These are phyloP conservation scores for Pythium apleroticum DNA, from an alignment of 352 stramenopile species.

Conservation along the genomic window DNA sequence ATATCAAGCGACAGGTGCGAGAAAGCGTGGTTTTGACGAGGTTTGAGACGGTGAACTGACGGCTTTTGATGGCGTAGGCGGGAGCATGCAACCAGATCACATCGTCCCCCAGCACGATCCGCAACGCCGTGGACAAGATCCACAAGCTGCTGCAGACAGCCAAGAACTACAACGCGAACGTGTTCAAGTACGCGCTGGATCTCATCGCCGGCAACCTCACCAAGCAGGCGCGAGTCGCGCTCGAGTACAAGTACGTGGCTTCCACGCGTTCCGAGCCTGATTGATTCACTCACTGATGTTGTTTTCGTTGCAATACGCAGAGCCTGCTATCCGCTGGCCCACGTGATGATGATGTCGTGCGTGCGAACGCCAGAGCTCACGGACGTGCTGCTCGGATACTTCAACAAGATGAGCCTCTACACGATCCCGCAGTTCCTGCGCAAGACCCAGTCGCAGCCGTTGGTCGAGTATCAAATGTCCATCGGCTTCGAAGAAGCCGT, in stretches of 20 bases:
- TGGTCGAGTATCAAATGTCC: conserved; percentile 65
- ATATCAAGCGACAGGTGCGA: conserved; percentile 63
- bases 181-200: conserved; percentile 74
- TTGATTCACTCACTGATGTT: neutral
- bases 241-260: conserved; percentile 81
- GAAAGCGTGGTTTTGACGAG: neutral
- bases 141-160: conserved; percentile 62
- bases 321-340: conserved; percentile 64
- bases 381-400: conserved; percentile 68
- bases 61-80: conserved; percentile 37
- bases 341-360: conserved; percentile 81
- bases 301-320: conserved; percentile 27
- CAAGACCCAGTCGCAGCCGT: conserved; percentile 51
- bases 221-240: conserved; percentile 61
- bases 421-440: conserved; percentile 62
- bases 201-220: conserved; percentile 68
- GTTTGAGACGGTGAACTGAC: too few relatives aligned
- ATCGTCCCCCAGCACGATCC: conserved; percentile 60
- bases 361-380: conserved; percentile 70
- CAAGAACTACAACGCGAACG: conserved; percentile 47
- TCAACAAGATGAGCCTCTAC: conserved; percentile 74
- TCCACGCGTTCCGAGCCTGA: too few relatives aligned
- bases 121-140: conserved; percentile 68
- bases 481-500: conserved; percentile 69
- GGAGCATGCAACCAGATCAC: conserved; percentile 84